phyloP scores from a whole-genome alignment of 345 rosid genomes.

The Populus alba region DNA sequence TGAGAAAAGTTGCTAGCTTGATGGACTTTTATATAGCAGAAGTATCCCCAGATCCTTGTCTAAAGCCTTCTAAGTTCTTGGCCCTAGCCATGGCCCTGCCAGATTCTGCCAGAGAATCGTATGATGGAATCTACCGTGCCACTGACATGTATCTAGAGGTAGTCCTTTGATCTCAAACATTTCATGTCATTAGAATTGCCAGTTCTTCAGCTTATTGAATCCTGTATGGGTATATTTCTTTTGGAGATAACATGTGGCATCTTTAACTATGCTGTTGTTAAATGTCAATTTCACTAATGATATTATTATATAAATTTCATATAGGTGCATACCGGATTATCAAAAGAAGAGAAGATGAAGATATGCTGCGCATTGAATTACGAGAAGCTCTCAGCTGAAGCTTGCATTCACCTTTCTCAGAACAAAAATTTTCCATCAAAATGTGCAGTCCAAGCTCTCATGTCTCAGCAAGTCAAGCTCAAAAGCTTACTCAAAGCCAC shows the following conservation, averaged over 20 bases:
- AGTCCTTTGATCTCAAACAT: constrained; percentile 14
- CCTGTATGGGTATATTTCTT: not conserved
- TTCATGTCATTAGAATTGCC: not conserved
- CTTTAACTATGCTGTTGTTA: not conserved
- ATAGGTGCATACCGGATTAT: constrained; percentile 73
- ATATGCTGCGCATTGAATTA: constrained; percentile 53
- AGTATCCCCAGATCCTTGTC: constrained; percentile 88
- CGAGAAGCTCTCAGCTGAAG: constrained; percentile 63
- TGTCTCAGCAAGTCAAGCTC: constrained; percentile 45
- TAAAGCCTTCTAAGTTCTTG: constrained; percentile 67
- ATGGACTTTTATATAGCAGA: constrained; percentile 78
- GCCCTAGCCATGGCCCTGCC: constrained; percentile 61
- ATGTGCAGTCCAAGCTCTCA: constrained; percentile 37
- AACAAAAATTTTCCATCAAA: constrained; percentile 62
- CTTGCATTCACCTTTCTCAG: constrained; percentile 54
- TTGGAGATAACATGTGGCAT: not conserved
- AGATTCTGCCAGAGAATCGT: constrained; percentile 63
- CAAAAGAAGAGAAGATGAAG: constrained; percentile 67
- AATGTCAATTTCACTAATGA: not conserved
- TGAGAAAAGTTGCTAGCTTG: constrained; percentile 65
- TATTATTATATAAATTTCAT: constrained; percentile 6
- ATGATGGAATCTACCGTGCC: constrained; percentile 62
- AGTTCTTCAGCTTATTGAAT: not conserved
- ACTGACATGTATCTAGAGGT: constrained; percentile 86
- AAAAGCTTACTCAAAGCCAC: constrained; percentile 41